Evolutionary conservation across 2,329 filamentous ascomycete species (phyloP).

Genomic region (Dactylellina drechsleri): DNA sequence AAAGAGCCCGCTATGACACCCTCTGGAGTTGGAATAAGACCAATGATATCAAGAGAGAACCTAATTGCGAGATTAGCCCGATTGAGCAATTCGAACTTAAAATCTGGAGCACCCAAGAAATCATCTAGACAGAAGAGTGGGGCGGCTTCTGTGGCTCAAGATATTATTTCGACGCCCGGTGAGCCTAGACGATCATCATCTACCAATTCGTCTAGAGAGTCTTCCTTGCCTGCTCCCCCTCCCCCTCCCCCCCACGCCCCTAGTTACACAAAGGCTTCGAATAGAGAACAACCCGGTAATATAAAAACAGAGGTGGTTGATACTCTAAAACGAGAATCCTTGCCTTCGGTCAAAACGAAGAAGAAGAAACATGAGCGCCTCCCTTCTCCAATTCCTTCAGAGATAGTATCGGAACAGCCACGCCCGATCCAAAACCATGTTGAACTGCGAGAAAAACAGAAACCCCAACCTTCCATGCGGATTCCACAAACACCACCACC

Average conservation of each 20-base stretch:
- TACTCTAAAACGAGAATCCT: background rate
- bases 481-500: background rate
- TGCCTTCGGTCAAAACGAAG: background rate
- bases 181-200: no score
- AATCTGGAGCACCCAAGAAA: background rate
- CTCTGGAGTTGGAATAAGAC: background rate
- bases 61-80: background rate
- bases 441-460: background rate
- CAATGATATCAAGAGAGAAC: background rate
- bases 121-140: no score
- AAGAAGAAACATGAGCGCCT: background rate
- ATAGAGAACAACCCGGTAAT: background rate
- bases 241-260: no score
- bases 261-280: background rate
- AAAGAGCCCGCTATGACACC: conserved; percentile 4
- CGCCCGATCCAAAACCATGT: background rate
- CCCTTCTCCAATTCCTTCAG: background rate
- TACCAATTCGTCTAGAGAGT: no score
- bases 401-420: background rate
- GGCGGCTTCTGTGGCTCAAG: no score
- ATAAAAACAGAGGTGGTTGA: background rate
- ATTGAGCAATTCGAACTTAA: background rate
- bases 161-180: no score
- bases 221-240: no score
- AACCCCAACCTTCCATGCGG: background rate